Conservation (phyloP, 257 asterid genomes). For the Fraxinus excelsior region DNA sequence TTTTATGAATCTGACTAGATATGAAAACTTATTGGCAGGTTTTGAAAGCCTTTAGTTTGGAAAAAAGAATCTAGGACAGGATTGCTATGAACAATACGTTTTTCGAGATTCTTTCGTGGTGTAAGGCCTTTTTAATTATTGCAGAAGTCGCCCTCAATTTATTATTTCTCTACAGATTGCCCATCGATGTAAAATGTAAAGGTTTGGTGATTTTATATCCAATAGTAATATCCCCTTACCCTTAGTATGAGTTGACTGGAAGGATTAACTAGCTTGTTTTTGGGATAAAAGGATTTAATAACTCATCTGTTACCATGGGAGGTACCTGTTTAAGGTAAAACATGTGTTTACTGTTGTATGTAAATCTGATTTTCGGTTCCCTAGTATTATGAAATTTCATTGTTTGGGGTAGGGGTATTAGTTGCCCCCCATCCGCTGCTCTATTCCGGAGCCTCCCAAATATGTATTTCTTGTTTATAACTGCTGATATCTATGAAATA, state of each 20-base stretch:
- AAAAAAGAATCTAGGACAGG: neutral
- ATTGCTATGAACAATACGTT: neutral
- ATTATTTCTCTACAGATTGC: no score
- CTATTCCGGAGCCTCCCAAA: constrained; percentile 18
- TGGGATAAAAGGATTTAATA: neutral
- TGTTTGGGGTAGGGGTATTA: neutral
- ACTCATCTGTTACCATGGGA: neutral
- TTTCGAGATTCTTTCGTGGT: neutral
- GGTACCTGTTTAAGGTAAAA: neutral
- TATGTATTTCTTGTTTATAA: constrained; percentile 12
- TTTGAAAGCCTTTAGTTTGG: neutral
- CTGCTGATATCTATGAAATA: constrained; percentile 10
- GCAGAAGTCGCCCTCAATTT: neutral
- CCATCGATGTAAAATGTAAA: neutral
- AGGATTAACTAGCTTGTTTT: neutral
- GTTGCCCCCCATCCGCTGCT: neutral
- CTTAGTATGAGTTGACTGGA: neutral
- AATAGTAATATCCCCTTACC: neutral
- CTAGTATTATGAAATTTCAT: neutral
- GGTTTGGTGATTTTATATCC: neutral
- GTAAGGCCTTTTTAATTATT: no score
- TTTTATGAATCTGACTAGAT: neutral
- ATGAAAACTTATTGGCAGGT: neutral
- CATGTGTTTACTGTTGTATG: neutral
- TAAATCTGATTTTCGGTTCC: no score